Evolutionary conservation across 495 filamentous ascomycete genomes (phyloP).

Genomic region (Daldinia childiae): DNA sequence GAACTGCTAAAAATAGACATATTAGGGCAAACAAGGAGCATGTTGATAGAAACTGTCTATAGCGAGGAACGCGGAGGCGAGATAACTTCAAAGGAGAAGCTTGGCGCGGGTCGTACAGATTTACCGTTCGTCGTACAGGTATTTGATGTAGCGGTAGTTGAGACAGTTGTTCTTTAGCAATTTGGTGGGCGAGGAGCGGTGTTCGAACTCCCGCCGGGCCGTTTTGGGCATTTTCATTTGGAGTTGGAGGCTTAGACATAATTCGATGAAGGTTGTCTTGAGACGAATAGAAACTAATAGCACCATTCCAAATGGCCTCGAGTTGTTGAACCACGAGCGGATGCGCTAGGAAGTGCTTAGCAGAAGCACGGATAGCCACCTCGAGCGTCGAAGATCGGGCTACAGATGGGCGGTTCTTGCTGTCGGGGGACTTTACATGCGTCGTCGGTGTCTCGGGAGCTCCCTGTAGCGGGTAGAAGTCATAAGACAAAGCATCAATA

Average conservation of each 20-base stretch:
- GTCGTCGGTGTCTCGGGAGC: constrained; percentile 60
- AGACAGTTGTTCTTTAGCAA: constrained; percentile 48
- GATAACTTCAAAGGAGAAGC: constrained; percentile 92
- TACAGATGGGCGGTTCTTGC: constrained; percentile 56
- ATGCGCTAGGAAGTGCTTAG: constrained; percentile 89
- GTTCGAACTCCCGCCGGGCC: constrained; percentile 49
- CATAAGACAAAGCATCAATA: constrained; percentile 91
- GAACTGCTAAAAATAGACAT: constrained; percentile 81
- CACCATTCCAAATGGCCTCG: constrained; percentile 95
- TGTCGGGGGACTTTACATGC: constrained; percentile 37
- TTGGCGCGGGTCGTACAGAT: constrained; percentile 88
- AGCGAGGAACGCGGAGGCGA: constrained; percentile 85
- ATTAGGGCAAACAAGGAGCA: constrained; percentile 82
- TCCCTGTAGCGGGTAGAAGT: constrained; percentile 91
- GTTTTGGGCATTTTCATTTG: constrained; percentile 25
- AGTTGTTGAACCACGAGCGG: constrained; percentile 90
- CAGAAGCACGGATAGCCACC: constrained; percentile 86
- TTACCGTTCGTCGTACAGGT: constrained; percentile 74
- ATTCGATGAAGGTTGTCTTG: constrained; percentile 82
- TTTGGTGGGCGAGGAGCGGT: constrained; percentile 55
- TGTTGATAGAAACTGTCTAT: constrained; percentile 88
- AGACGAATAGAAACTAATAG: constrained; percentile 87
- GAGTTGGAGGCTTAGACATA: constrained; percentile 28
- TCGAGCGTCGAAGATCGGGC: constrained; percentile 88
- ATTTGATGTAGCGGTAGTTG: constrained; percentile 47